Percentiles rank a stretch among this genome's conserved stretches.
These are phyloP conservation scores for Sporothrix brasiliensis DNA, from an alignment of 2,329 filamentous ascomycete species.

Conservation along the genomic window DNA sequence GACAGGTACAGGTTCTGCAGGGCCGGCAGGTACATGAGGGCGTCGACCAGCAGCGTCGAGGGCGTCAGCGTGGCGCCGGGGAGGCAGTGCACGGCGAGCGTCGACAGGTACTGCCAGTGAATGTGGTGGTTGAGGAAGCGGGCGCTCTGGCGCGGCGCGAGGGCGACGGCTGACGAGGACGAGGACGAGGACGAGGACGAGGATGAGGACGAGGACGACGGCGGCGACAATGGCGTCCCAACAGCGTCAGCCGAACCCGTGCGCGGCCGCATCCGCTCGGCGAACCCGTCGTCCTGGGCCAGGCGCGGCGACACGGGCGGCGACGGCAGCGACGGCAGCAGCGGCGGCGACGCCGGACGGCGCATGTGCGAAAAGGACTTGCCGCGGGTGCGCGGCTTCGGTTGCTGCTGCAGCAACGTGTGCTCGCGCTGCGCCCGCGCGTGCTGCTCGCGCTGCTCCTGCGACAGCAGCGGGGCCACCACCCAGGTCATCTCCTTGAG, in stretches of 20 bases:
- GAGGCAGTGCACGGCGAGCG: conserved; percentile 61
- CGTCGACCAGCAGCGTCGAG: conserved; percentile 54
- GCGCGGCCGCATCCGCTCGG: background rate
- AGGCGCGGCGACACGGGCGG: conserved; percentile 13
- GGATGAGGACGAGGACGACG: background rate
- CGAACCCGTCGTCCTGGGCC: background rate
- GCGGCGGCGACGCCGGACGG: conserved; percentile 25
- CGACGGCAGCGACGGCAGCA: conserved; percentile 24
- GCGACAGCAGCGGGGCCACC: conserved; percentile 50
- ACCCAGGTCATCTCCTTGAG: conserved; percentile 64
- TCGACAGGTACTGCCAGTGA: conserved; percentile 59
- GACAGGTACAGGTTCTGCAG: conserved; percentile 64
- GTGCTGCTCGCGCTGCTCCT: conserved; percentile 35
- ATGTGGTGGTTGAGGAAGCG: conserved; percentile 50
- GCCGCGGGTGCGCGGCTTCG: conserved; percentile 17
- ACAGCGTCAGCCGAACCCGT: background rate
- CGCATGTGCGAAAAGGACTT: conserved; percentile 30
- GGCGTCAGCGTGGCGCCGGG: conserved; percentile 59
- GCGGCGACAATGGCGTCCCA: no score
- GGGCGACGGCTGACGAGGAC: conserved; percentile 35
- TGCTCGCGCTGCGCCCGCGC: conserved; percentile 8
- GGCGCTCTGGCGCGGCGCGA: conserved; percentile 46
- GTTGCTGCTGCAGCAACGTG: background rate
- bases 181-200: background rate
- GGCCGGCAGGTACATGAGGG: conserved; percentile 55